Evolutionary conservation across 1,284 basidiomycete genomes (phyloP).

Genomic region (Sanguinoderma infundibulare): DNA sequence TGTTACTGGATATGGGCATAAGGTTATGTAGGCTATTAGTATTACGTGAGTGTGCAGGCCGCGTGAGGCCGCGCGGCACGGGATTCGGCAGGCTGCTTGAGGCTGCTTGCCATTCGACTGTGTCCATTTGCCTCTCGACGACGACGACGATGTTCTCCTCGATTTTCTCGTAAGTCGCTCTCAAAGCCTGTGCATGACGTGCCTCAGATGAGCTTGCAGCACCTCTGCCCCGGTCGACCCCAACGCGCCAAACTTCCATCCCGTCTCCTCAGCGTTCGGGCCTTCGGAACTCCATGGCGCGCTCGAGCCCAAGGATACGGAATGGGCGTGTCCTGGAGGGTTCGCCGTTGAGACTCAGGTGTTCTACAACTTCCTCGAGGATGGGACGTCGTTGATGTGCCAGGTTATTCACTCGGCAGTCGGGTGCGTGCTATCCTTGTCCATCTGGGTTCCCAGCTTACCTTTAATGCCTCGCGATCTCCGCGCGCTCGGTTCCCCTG

Average conservation of each 20-base stretch:
- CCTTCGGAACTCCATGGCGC: slow-evolving; percentile 71
- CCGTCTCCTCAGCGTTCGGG: slow-evolving; percentile 62
- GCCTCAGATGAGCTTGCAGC: slow-evolving; percentile 38
- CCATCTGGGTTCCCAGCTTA: not conserved
- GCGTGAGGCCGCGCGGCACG: not conserved
- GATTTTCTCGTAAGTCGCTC: slow-evolving; percentile 66
- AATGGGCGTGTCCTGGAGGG: slow-evolving; percentile 85
- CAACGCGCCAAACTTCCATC: slow-evolving; percentile 77
- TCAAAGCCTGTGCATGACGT: slow-evolving; percentile 10
- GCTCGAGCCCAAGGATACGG: slow-evolving; percentile 73
- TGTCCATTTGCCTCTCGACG: not conserved
- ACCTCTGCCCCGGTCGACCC: slow-evolving; percentile 60
- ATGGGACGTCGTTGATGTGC: slow-evolving; percentile 84
- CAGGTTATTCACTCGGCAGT: slow-evolving; percentile 96
- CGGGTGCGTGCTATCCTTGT: slow-evolving; percentile 66
- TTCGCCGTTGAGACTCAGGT: slow-evolving; percentile 94
- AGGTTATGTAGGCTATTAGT: not conserved
- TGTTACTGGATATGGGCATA: not conserved
- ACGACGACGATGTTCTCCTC: slow-evolving; percentile 65
- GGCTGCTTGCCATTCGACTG: not conserved
- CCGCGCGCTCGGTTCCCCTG: slow-evolving; percentile 3
- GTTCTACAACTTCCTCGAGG: slow-evolving; percentile 86
- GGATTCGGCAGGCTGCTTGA: not conserved
- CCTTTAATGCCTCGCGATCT: slow-evolving; percentile 1
- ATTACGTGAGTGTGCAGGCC: slow-evolving; percentile 1